A percentile compares a stretch with the other conserved stretches of the same genome.
These are phyloP conservation scores for Rhizopogon sp. DNA, from an alignment of 768 basidiomycete species.

Conservation along the genomic window DNA sequence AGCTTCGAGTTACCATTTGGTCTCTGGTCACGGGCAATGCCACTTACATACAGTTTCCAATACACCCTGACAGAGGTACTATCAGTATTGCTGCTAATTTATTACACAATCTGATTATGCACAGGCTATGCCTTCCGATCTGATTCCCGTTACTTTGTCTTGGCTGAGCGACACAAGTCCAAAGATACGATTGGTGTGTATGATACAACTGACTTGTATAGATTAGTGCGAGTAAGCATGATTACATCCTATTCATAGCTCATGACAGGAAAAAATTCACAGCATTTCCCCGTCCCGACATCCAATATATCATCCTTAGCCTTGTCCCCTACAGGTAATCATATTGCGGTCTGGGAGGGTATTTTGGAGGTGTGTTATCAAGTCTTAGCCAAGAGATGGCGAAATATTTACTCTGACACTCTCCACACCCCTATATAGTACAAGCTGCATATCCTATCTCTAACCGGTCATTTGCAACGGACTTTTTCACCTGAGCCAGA, in stretches of 20 bases:
- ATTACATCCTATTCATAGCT: constrained; percentile 7
- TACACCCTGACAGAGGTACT: constrained; percentile 74
- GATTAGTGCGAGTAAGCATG: constrained; percentile 56
- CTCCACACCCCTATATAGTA: constrained; percentile 41
- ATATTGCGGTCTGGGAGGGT: constrained; percentile 81
- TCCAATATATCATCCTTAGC: constrained; percentile 63
- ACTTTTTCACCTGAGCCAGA: constrained; percentile 71
- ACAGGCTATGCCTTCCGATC: constrained; percentile 73
- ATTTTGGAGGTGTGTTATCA: constrained; percentile 60
- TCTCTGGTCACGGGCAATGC: constrained; percentile 69
- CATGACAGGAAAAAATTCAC: constrained; percentile 12
- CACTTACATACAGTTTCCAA: constrained; percentile 83
- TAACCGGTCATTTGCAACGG: constrained; percentile 59
- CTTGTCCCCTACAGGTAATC: constrained; percentile 71
- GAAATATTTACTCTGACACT: constrained; percentile 1
- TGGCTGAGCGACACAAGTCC: constrained; percentile 87
- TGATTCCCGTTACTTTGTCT: constrained; percentile 78
- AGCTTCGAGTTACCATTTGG: constrained; percentile 88
- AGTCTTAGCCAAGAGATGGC: not conserved
- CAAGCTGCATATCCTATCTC: constrained; percentile 65
- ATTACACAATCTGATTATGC: not conserved
- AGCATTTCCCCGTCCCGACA: constrained; percentile 87
- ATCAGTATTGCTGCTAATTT: not conserved
- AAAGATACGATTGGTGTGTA: constrained; percentile 87
- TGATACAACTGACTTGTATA: constrained; percentile 65